A percentile compares a stretch with the other conserved stretches of the same genome.
These are phyloP conservation scores for Didymosphaeria variabile DNA, from an alignment of 2,329 filamentous ascomycete species.

Conservation along the genomic window DNA sequence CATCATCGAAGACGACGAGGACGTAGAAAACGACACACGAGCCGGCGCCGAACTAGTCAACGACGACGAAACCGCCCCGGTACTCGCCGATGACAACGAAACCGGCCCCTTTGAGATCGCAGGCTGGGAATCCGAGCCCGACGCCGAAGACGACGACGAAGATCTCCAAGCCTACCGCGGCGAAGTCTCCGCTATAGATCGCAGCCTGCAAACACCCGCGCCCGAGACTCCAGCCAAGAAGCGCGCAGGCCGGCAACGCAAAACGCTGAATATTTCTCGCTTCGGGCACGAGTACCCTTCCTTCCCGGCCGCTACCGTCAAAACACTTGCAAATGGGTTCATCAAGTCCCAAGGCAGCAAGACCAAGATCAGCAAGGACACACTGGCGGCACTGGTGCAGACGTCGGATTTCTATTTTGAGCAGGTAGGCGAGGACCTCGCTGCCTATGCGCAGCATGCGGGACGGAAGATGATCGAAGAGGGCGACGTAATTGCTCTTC, in stretches of 20 bases:
- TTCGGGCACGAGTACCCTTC: slow-evolving; percentile 80
- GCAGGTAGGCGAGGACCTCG: slow-evolving; percentile 81
- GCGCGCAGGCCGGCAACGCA: slow-evolving; percentile 45
- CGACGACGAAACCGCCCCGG: slow-evolving; percentile 32
- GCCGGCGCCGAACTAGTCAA: slow-evolving; percentile 26
- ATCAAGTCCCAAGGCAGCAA: slow-evolving; percentile 73
- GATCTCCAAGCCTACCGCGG: slow-evolving; percentile 47
- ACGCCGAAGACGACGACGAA: slow-evolving; percentile 35
- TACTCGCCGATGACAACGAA: slow-evolving; percentile 41
- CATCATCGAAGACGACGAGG: slow-evolving; percentile 17
- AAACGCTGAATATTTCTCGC: slow-evolving; percentile 69
- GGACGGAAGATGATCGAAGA: slow-evolving; percentile 87
- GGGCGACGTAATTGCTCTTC: slow-evolving; percentile 80
- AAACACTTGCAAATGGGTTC: slow-evolving; percentile 74
- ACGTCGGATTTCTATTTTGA: slow-evolving; percentile 94
- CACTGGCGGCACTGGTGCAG: slow-evolving; percentile 77
- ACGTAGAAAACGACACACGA: slow-evolving; percentile 42
- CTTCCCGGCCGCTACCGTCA: slow-evolving; percentile 76
- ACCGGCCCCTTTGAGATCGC: slow-evolving; percentile 27
- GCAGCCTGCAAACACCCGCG: slow-evolving; percentile 41
- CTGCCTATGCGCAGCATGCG: slow-evolving; percentile 81
- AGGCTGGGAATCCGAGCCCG: slow-evolving; percentile 45
- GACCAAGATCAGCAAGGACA: slow-evolving; percentile 75
- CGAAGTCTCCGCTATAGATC: slow-evolving; percentile 46
- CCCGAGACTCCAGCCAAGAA: slow-evolving; percentile 32